These are phyloP conservation scores for Spatholobus suberectus DNA, from an alignment of 306 rosid species.

Conservation along the genomic window DNA sequence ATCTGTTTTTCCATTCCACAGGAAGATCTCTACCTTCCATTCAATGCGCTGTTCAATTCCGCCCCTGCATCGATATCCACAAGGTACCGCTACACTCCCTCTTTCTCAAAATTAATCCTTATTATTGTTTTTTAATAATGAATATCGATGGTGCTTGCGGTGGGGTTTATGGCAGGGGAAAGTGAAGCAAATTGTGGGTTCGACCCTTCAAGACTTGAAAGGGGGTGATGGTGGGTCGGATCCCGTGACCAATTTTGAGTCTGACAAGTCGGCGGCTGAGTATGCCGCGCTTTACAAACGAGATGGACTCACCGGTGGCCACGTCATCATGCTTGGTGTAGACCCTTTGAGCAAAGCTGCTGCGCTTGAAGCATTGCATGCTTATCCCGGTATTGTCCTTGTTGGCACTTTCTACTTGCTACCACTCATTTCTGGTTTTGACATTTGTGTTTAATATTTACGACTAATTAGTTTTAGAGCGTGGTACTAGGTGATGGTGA, in stretches of 20 bases:
- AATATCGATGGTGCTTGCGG: too few species aligned
- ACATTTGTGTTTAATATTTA: not conserved
- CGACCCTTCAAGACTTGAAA: slow-evolving; percentile 79
- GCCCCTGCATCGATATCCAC: slow-evolving; percentile 93
- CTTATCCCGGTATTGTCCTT: slow-evolving; percentile 71
- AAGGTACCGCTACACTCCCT: slow-evolving; percentile 51
- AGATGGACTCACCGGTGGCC: slow-evolving; percentile 87
- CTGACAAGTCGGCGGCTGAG: slow-evolving; percentile 88
- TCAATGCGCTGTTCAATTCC: slow-evolving; percentile 68
- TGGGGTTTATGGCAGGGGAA: slow-evolving; percentile 85
- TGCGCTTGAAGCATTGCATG: slow-evolving; percentile 82
- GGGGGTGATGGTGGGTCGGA: slow-evolving; percentile 59
- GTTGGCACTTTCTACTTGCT: not conserved
- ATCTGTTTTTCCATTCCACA: not conserved
- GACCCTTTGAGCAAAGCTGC: slow-evolving; percentile 87
- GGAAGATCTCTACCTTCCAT: slow-evolving; percentile 47
- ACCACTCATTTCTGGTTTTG: not conserved
- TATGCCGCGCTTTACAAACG: slow-evolving; percentile 75
- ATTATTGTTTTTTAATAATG: too few species aligned
- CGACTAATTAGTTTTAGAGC: not conserved
- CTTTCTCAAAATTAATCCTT: not conserved
- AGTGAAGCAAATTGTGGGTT: slow-evolving; percentile 95
- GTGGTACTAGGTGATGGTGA: not conserved
- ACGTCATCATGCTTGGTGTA: slow-evolving; percentile 91
- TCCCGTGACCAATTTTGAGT: slow-evolving; percentile 87